Base-by-base conservation (phyloP, 1,284 basidiomycete species). In the Pyrrhoderma noxium region DNA sequence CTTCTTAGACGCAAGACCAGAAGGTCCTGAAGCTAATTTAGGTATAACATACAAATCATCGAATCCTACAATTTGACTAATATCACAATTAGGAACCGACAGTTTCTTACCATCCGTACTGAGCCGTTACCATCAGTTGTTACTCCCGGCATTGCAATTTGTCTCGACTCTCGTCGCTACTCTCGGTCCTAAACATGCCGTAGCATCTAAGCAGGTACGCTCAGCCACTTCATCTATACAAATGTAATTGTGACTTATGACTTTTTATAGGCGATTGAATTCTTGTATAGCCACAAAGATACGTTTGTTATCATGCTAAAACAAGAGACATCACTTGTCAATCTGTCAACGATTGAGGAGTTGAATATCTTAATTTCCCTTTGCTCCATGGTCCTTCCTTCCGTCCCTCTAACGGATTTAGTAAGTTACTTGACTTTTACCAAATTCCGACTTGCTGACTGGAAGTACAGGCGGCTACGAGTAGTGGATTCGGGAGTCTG, bases 81-180 rank as follows among this genome's bases (percentile, higher is more conserved):
- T 14, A 51, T 41, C 14, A 22, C 45, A 2, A 44, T 16, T 61
- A 92, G 91, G 93, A 59, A 77, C 81, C 35, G 86, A 92, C 60
- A 80, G 81, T 34, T 94, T 95, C 74, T 71, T 96, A 5, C 93
- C 93, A 1, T 88, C 89, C 0, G 87, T 89, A 0, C 77, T 89
- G 11, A 87, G 91, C 55, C 79, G 93, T 36, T 93, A 95, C 65
- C 89, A 94, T 60, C 90, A 95, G 59, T 65, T 96, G 4, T 77
- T 95, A 56, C 77, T 90, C 65, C 93, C 93, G 0, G 83, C 86
- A 13, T 67, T 96, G 37, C 91, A 95, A 64, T 72, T 94, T 19
- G 76, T 86, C 14, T 76, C 82, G 53, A 82, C 77, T 4, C 75
- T 91, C 52, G 65, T 89, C 21, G 76, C 85, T 1, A 82, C 82